phyloP scores from a whole-genome alignment of 2,329 filamentous ascomycete genomes.

The Chaetomium sp. region DNA sequence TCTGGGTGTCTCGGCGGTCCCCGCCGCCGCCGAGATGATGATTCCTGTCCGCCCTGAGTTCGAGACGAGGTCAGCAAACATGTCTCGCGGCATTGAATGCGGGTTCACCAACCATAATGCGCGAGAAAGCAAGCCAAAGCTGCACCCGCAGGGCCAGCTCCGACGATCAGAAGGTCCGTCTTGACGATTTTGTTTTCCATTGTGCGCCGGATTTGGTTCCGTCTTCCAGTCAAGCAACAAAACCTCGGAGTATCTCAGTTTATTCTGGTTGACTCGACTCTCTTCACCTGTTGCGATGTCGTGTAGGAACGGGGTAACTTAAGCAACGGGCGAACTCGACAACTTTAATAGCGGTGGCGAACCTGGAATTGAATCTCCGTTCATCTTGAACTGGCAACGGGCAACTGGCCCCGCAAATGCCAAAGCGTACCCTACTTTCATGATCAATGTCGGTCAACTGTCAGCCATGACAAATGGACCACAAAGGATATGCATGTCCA shows the following conservation, averaged over 20 bases:
- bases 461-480: slow-evolving; percentile 8
- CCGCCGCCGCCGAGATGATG: slow-evolving; percentile 52
- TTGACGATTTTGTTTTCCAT: slow-evolving; percentile 35
- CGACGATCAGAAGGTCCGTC: slow-evolving; percentile 53
- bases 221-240: not conserved
- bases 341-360: not conserved
- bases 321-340: not conserved
- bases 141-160: slow-evolving; percentile 57
- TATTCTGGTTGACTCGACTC: not conserved
- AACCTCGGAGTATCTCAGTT: not conserved
- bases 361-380: not conserved
- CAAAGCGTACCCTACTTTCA: not conserved
- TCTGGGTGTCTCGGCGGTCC: slow-evolving; percentile 58
- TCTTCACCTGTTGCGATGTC: not conserved
- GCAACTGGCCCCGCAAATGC: no score
- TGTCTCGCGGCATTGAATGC: not conserved
- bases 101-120: slow-evolving; percentile 44
- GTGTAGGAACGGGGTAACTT: not conserved
- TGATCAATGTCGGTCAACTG: not conserved
- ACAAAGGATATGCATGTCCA: not conserved
- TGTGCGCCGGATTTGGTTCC: not conserved
- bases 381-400: not conserved
- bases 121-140: slow-evolving; percentile 56
- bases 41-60: slow-evolving; percentile 52
- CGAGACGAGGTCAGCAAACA: no score